Conservation (phyloP, 441 rosid genomes). For the Gossypium gossypioides region DNA sequence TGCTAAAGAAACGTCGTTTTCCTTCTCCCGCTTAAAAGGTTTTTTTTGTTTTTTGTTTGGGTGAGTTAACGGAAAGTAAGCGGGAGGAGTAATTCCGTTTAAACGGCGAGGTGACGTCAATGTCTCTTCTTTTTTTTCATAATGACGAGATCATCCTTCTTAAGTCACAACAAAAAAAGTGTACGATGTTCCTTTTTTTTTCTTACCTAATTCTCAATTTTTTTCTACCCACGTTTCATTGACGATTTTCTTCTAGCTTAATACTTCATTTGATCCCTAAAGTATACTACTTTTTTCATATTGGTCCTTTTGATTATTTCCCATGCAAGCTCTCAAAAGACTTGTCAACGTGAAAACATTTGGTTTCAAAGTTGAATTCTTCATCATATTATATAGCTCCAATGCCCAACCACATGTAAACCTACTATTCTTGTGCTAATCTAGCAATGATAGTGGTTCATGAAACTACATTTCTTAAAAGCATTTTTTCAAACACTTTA, state of each 20-base stretch:
- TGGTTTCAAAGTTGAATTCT: constrained; percentile 35
- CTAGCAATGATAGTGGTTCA: constrained; percentile 79
- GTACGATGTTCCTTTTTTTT: background rate
- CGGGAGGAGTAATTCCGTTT: background rate
- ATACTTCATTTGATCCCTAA: background rate
- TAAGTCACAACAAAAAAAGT: constrained; percentile 3
- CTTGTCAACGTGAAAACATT: constrained; percentile 65
- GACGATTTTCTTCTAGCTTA: background rate
- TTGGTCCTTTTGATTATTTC: constrained; percentile 3
- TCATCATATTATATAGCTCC: constrained; percentile 49
- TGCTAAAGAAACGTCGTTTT: constrained; percentile 14
- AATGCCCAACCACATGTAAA: constrained; percentile 36
- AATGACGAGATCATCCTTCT: constrained; percentile 5
- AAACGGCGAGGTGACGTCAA: constrained; percentile 13
- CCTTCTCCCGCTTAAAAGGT: constrained; percentile 11
- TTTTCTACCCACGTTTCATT: background rate
- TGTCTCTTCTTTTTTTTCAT: background rate
- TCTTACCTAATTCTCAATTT: background rate
- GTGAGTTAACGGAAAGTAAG: constrained; percentile 3
- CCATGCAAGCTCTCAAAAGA: constrained; percentile 61
- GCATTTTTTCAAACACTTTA: constrained; percentile 65
- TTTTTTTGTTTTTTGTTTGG: background rate
- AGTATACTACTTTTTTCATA: background rate
- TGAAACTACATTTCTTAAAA: constrained; percentile 58
- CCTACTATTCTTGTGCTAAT: constrained; percentile 56